Conservation (phyloP, 805 yeast genomes). For the Wickerhamiella hasegawae region DNA sequence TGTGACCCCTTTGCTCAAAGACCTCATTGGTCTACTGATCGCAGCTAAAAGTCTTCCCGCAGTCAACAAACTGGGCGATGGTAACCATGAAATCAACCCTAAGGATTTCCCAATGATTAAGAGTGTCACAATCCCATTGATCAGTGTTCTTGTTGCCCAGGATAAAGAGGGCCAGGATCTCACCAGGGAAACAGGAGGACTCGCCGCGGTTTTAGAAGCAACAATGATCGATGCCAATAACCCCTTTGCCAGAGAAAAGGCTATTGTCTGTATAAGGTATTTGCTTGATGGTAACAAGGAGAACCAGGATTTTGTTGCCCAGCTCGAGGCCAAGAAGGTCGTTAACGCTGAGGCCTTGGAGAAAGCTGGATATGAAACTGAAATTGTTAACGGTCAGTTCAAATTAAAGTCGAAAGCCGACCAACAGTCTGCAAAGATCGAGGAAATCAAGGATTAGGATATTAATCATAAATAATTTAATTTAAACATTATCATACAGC, state of each 20-base stretch:
- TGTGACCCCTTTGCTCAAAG: not conserved
- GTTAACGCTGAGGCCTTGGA: conserved; percentile 43
- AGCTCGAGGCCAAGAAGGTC: conserved; percentile 57
- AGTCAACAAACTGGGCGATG: conserved; percentile 5
- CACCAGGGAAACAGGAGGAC: conserved; percentile 47
- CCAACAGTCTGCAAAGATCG: no score
- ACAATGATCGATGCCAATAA: conserved; percentile 80
- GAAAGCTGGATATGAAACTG: conserved; percentile 65
- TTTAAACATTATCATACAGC: no score
- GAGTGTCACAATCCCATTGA: conserved; percentile 46
- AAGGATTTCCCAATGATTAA: conserved; percentile 45
- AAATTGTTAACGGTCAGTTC: conserved; percentile 57
- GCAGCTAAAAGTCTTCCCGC: conserved; percentile 5
- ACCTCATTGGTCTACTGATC: conserved; percentile 2
- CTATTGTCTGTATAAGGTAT: conserved; percentile 63
- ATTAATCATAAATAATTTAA: no score
- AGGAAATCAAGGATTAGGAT: no score
- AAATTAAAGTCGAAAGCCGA: conserved; percentile 28
- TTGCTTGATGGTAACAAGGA: conserved; percentile 43
- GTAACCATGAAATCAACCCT: conserved; percentile 4
- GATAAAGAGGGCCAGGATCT: conserved; percentile 47
- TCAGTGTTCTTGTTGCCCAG: conserved; percentile 40
- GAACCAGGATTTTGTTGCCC: conserved; percentile 65
- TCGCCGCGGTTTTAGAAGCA: conserved; percentile 57
- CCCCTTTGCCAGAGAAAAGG: conserved; percentile 62